Conservation (phyloP, 23 red algal species). For the Gracilaria gracilis region DNA sequence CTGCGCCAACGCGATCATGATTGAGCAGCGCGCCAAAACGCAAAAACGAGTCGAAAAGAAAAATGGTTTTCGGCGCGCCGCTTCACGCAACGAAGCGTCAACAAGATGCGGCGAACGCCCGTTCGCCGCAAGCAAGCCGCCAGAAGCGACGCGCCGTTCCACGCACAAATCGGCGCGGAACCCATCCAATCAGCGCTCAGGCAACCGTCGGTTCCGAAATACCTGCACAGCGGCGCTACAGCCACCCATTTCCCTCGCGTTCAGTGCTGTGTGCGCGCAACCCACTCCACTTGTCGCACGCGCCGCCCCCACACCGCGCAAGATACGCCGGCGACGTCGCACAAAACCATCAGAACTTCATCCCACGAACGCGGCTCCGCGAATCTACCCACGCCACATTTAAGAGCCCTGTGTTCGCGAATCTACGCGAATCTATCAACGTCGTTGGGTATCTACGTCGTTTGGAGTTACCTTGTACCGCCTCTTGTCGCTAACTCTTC, state of each 20-base stretch:
- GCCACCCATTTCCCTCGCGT: neutral
- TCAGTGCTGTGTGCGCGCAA: neutral
- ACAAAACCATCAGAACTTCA: too few species aligned
- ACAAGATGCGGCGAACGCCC: neutral
- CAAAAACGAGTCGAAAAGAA: too few species aligned
- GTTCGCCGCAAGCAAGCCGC: neutral
- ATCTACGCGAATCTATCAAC: too few species aligned
- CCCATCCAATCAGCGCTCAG: neutral
- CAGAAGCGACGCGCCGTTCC: conserved; percentile 14
- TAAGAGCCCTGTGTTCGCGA: too few species aligned
- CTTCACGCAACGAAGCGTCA: neutral
- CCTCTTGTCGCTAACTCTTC: neutral
- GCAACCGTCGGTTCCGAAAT: neutral
- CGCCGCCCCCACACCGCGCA: neutral
- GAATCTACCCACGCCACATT: neutral
- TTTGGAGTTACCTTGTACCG: too few species aligned
- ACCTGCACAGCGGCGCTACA: neutral
- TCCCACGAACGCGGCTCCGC: too few species aligned
- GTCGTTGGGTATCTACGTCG: too few species aligned
- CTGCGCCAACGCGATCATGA: too few species aligned
- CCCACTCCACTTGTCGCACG: conserved; percentile 8
- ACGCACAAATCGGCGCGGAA: neutral
- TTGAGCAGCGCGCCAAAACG: too few species aligned
- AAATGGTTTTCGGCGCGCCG: too few species aligned
- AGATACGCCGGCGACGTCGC: too few species aligned